Evolutionary conservation across 2,329 filamentous ascomycete species (phyloP).

Genomic region (Canariomyces notabilis): DNA sequence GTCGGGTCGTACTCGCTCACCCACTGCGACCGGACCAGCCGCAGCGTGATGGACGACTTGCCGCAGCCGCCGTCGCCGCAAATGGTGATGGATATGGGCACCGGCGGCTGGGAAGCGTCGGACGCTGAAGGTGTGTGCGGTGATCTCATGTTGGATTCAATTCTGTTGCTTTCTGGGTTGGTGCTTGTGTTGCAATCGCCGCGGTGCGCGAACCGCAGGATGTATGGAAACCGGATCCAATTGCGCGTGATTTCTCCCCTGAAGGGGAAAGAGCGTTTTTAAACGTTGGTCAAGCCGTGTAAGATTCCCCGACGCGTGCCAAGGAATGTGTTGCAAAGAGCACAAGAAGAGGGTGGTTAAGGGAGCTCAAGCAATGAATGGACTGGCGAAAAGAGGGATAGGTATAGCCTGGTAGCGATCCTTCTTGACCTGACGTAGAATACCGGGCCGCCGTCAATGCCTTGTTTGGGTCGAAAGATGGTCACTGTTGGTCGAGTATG

Average conservation of each 20-base stretch:
- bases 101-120: slow-evolving; percentile 34
- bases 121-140: slow-evolving; percentile 18
- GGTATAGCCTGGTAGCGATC: no score
- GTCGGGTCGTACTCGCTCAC: slow-evolving; percentile 78
- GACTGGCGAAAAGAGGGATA: no score
- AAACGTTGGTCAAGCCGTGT: not conserved
- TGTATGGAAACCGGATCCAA: not conserved
- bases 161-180: not conserved
- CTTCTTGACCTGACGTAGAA: no score
- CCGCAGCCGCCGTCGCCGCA: slow-evolving; percentile 82
- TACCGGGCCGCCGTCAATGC: no score
- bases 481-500: not conserved
- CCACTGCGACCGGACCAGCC: slow-evolving; percentile 77
- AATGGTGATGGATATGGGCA: slow-evolving; percentile 70
- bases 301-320: no score
- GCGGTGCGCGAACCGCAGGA: not conserved
- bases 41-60: slow-evolving; percentile 80
- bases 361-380: no score
- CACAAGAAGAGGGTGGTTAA: no score
- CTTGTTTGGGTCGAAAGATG: no score
- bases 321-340: no score
- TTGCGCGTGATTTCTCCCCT: not conserved
- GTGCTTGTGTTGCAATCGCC: not conserved
- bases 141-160: slow-evolving; percentile 11
- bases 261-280: not conserved